These are phyloP conservation scores for Raffaelea albimanens DNA, from an alignment of 2,329 filamentous ascomycete genomes.

Conservation along the genomic window DNA sequence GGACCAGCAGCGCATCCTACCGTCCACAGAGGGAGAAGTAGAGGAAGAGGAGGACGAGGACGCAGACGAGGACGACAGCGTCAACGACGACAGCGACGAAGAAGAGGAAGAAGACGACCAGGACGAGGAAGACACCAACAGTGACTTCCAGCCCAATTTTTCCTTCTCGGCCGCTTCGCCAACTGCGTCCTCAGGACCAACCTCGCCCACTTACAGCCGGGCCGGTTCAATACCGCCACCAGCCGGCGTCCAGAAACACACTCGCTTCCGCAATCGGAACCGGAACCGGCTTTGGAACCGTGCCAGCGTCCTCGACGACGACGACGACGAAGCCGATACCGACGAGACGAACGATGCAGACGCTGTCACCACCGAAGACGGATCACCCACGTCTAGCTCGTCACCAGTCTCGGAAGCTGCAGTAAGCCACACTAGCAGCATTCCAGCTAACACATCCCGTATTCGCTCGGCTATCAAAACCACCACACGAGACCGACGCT, in stretches of 20 bases:
- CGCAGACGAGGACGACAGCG: neutral
- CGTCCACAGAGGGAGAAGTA: slow-evolving; percentile 10
- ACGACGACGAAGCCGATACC: slow-evolving; percentile 1
- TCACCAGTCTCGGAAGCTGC: neutral
- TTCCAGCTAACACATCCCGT: neutral
- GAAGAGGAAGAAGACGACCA: slow-evolving; percentile 5
- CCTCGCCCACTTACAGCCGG: slow-evolving; percentile 47
- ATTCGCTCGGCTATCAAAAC: neutral
- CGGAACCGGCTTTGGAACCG: neutral
- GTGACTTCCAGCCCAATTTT: slow-evolving; percentile 5
- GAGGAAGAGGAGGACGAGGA: slow-evolving; percentile 1
- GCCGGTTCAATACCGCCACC: slow-evolving; percentile 9
- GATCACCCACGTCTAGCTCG: slow-evolving; percentile 4
- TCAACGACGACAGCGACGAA: slow-evolving; percentile 18
- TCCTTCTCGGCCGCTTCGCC: slow-evolving; percentile 6
- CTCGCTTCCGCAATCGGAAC: neutral
- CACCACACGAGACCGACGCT: neutral
- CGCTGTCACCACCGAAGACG: too few relatives aligned
- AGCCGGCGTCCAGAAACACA: too few relatives aligned
- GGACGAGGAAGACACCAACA: slow-evolving; percentile 4
- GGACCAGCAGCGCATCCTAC: slow-evolving; percentile 4
- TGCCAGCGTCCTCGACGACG: neutral
- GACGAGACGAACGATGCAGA: slow-evolving; percentile 1
- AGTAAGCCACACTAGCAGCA: neutral
- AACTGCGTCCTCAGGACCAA: slow-evolving; percentile 40